Percentiles rank a stretch among this genome's conserved stretches.
Evolutionary conservation across 176 grass and related monocot species (phyloP).

Genomic region (Aechmea fasciata): DNA sequence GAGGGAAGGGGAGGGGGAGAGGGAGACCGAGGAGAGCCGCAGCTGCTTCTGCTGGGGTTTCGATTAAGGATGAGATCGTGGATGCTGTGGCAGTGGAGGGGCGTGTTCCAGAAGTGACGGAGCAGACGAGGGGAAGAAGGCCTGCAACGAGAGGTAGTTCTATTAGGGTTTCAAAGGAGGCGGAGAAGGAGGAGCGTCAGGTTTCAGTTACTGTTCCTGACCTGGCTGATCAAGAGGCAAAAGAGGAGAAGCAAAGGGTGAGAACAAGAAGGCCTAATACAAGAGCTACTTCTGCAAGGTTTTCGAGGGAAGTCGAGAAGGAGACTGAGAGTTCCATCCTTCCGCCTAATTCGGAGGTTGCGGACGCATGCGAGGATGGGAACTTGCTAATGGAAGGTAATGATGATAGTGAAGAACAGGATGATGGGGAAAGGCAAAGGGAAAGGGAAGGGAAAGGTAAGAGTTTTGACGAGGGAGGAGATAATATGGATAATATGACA

Average conservation of each 20-base stretch:
- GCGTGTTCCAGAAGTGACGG: not conserved
- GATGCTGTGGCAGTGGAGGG: not conserved
- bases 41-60: not conserved
- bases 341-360: not conserved
- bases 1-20: conserved; percentile 4
- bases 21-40: conserved; percentile 5
- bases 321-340: not conserved
- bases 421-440: not conserved
- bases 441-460: conserved; percentile 1
- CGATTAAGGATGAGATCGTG: conserved; percentile 13
- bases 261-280: conserved; percentile 13
- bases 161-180: conserved; percentile 17
- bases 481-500: conserved; percentile 60
- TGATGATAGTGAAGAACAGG: not conserved
- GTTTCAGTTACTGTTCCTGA: not conserved
- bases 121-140: conserved; percentile 13
- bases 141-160: not conserved
- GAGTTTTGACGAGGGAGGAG: conserved; percentile 6
- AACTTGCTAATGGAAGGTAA: conserved; percentile 3
- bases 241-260: not conserved
- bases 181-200: conserved; percentile 5
- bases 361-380: not conserved
- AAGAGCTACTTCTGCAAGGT: conserved; percentile 22
- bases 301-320: conserved; percentile 17
- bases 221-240: conserved; percentile 4